A percentile compares a stretch with the other conserved stretches of the same genome.
phyloP scores from a whole-genome alignment of 768 basidiomycete genomes.

The Boletus subcaerulescens region DNA sequence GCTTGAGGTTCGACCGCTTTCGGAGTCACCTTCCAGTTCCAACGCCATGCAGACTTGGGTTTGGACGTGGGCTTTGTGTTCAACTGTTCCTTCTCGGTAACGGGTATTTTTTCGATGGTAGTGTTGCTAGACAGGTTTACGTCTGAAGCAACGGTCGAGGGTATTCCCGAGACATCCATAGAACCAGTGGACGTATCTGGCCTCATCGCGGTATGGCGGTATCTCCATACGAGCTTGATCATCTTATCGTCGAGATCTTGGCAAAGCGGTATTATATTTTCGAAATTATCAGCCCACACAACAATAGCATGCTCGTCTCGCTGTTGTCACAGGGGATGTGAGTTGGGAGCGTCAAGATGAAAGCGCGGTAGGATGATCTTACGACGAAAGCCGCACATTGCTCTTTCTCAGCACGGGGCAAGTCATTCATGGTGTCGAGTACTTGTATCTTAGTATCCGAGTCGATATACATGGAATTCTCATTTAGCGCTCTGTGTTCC shows the following conservation, averaged over 20 bases:
- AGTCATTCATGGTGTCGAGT: slow-evolving; percentile 61
- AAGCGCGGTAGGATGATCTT: slow-evolving; percentile 26
- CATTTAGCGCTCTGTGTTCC: slow-evolving; percentile 47
- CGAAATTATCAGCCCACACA: slow-evolving; percentile 82
- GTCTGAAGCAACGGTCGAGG: slow-evolving; percentile 50
- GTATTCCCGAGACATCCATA: slow-evolving; percentile 36
- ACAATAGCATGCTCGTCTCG: slow-evolving; percentile 79
- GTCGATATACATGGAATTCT: slow-evolving; percentile 65
- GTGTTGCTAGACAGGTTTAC: slow-evolving; percentile 50
- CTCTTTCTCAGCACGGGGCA: slow-evolving; percentile 83
- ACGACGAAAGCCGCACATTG: slow-evolving; percentile 89
- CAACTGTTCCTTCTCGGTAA: slow-evolving; percentile 17
- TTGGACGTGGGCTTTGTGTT: background rate
- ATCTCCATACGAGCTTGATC: slow-evolving; percentile 76
- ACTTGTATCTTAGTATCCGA: slow-evolving; percentile 84
- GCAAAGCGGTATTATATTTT: slow-evolving; percentile 69
- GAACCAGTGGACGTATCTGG: slow-evolving; percentile 20
- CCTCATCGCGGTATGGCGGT: slow-evolving; percentile 31
- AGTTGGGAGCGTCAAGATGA: background rate
- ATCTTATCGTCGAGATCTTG: slow-evolving; percentile 72
- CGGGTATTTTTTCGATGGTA: slow-evolving; percentile 15
- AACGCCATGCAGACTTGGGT: slow-evolving; percentile 25
- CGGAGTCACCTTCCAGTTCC: slow-evolving; percentile 44
- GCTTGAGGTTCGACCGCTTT: slow-evolving; percentile 20
- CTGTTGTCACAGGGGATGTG: slow-evolving; percentile 33